A percentile compares a stretch with the other conserved stretches of the same genome.
Evolutionary conservation across 352 stramenopile species (phyloP).

Genomic region (Phytophthora palmivora): DNA sequence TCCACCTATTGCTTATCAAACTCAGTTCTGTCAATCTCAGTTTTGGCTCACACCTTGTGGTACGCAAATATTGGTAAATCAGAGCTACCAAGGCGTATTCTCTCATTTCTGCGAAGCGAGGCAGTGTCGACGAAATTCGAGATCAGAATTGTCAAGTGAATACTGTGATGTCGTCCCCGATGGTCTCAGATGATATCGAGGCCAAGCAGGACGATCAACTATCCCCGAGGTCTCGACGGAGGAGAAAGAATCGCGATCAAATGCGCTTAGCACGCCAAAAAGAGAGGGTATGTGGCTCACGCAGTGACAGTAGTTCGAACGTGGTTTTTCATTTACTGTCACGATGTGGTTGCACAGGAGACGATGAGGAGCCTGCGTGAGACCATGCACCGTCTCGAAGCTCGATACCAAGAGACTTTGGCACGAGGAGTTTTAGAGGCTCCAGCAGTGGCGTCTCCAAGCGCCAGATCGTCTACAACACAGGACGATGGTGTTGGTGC

Average conservation of each 20-base stretch:
- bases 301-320: neutral
- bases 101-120: no score
- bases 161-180: neutral
- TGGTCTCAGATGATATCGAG: slow-evolving; percentile 16
- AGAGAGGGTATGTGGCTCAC: slow-evolving; percentile 42
- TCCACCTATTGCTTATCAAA: slow-evolving; percentile 11
- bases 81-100: no score
- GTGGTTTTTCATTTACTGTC: neutral
- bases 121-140: slow-evolving; percentile 5
- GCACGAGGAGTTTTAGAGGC: slow-evolving; percentile 8
- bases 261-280: slow-evolving; percentile 57
- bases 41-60: slow-evolving; percentile 1
- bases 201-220: slow-evolving; percentile 23
- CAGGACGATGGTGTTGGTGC: neutral
- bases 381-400: slow-evolving; percentile 56
- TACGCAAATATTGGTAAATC: no score
- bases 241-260: slow-evolving; percentile 61
- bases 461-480: neutral
- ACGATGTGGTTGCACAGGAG: slow-evolving; percentile 28
- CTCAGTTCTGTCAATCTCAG: slow-evolving; percentile 7
- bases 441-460: neutral
- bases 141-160: neutral
- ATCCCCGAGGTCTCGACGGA: slow-evolving; percentile 54
- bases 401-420: slow-evolving; percentile 32
- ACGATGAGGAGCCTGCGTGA: slow-evolving; percentile 55